Evolutionary conservation across 345 rosid genomes (phyloP).

Genomic region (Eucalyptus coolabah): DNA sequence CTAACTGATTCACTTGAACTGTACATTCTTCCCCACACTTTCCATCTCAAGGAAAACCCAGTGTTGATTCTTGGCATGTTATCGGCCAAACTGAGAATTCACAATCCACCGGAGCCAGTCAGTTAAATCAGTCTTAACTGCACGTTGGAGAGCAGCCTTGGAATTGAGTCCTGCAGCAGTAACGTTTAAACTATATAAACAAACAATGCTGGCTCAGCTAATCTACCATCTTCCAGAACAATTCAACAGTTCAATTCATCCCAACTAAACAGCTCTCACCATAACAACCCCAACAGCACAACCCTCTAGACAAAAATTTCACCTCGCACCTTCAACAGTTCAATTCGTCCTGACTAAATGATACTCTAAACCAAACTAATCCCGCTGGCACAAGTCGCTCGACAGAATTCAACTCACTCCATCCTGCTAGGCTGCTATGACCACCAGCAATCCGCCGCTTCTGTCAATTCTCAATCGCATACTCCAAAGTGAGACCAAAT

Average conservation of each 20-base stretch:
- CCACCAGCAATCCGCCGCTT: background rate
- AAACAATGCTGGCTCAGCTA: background rate
- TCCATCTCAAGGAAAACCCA: constrained; percentile 1
- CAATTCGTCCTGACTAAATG: fast-evolving
- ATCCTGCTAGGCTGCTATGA: background rate
- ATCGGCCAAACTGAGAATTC: background rate
- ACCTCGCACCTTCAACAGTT: background rate
- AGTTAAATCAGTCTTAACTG: background rate
- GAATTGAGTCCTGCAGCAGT: background rate
- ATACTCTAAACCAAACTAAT: background rate
- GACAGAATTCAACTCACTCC: background rate
- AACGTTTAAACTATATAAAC: background rate
- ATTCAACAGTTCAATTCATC: background rate
- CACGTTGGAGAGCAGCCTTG: background rate
- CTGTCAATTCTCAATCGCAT: background rate
- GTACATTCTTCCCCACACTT: constrained; percentile 7
- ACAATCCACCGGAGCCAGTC: background rate
- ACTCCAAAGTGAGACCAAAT: background rate
- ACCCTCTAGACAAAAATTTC: background rate
- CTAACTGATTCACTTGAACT: constrained; percentile 16
- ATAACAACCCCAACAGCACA: background rate
- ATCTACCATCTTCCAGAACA: background rate
- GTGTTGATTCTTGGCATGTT: background rate
- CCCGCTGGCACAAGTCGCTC: background rate
- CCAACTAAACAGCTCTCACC: background rate